phyloP scores from a whole-genome alignment of 1,284 basidiomycete species.

The Cutaneotrichosporon dermatis region DNA sequence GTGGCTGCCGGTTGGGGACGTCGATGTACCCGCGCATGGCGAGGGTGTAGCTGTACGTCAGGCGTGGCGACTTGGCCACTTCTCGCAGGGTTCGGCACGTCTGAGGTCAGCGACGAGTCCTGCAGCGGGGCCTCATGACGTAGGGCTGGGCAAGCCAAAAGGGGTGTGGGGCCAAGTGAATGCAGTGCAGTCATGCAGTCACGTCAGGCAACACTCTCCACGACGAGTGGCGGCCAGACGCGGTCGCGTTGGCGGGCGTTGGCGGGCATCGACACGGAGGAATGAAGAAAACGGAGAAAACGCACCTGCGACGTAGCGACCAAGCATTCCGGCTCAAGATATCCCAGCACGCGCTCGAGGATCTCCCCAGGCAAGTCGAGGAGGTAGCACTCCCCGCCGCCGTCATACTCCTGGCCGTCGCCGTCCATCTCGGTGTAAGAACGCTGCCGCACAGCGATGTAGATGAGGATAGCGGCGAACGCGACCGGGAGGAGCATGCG shows the following conservation, averaged over 20 bases:
- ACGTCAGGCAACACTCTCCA: no score
- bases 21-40: conserved; percentile 6
- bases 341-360: conserved; percentile 5
- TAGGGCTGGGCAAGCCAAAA: no score
- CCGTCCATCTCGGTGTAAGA: not conserved
- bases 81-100: conserved; percentile 4
- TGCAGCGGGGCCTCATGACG: no score
- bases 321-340: not conserved
- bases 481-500: not conserved
- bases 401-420: not conserved
- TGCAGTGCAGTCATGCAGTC: no score
- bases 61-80: not conserved
- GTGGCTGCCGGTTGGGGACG: not conserved
- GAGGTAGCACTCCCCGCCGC: not conserved
- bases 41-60: conserved; percentile 7
- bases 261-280: no score
- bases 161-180: no score
- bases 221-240: no score
- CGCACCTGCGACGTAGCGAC: not conserved
- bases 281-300: no score
- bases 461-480: not conserved
- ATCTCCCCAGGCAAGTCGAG: conserved; percentile 9
- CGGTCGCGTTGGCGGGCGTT: no score
- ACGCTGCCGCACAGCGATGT: not conserved
- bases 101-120: conserved; percentile 5